Conservation (phyloP, 1,139 yeast genomes). For the Suhomyces coccinellae region DNA sequence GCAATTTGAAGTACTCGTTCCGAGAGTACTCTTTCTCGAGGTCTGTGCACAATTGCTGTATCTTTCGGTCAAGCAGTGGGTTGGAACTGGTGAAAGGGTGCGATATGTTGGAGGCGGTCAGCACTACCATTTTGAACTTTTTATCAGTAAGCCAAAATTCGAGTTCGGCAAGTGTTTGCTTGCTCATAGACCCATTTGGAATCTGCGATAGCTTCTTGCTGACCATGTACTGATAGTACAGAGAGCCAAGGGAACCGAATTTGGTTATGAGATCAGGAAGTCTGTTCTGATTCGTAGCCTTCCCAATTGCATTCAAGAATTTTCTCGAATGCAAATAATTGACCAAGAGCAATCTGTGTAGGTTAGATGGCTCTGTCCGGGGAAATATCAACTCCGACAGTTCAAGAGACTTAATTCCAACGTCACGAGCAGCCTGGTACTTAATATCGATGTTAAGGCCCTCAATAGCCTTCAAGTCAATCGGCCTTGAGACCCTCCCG, state of each 20-base stretch:
- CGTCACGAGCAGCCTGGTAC: neutral
- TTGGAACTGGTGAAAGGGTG: constrained; percentile 3
- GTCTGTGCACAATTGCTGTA: constrained; percentile 10
- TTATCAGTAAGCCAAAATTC: constrained; percentile 18
- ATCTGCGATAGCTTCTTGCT: constrained; percentile 9
- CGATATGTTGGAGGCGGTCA: constrained; percentile 9
- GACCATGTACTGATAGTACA: constrained; percentile 18
- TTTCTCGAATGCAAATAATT: constrained; percentile 20
- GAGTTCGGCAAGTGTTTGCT: constrained; percentile 3
- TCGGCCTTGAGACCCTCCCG: neutral
- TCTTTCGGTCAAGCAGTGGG: neutral
- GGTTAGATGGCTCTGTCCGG: neutral
- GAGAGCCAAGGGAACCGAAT: constrained; percentile 21
- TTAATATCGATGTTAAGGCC: constrained; percentile 2
- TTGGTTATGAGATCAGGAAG: constrained; percentile 16
- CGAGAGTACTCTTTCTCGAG: constrained; percentile 8
- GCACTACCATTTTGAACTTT: constrained; percentile 19
- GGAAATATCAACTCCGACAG: constrained; percentile 6
- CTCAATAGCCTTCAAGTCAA: neutral
- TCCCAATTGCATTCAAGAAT: constrained; percentile 12
- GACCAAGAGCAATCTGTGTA: constrained; percentile 17
- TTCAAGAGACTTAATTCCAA: neutral
- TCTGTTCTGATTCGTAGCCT: constrained; percentile 7
- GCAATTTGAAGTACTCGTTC: constrained; percentile 19
- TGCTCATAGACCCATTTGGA: neutral